These are phyloP conservation scores for Apiotrichum sp. DNA, from an alignment of 1,284 basidiomycete species.

Conservation along the genomic window DNA sequence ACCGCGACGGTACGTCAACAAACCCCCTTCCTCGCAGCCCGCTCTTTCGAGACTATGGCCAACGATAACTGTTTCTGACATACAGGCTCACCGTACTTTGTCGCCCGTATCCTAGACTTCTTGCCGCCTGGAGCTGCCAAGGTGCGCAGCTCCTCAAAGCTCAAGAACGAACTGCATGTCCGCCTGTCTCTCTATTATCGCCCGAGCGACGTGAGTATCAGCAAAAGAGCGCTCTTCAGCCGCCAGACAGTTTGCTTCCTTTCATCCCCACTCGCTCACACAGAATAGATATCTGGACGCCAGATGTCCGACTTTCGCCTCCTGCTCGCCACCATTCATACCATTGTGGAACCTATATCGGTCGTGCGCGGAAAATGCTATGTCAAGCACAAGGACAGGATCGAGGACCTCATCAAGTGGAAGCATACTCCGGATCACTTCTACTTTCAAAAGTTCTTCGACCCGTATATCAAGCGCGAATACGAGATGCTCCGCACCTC, in stretches of 20 bases:
- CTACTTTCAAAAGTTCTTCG: constrained; percentile 88
- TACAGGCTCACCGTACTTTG: constrained; percentile 67
- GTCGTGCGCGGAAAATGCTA: constrained; percentile 86
- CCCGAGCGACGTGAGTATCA: constrained; percentile 50
- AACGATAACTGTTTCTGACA: background rate
- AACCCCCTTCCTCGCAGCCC: too few relatives aligned
- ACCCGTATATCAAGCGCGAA: constrained; percentile 96
- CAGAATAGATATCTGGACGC: constrained; percentile 38
- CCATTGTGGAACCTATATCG: constrained; percentile 85
- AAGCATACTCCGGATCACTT: constrained; percentile 91
- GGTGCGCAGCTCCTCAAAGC: constrained; percentile 28
- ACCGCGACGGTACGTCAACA: constrained; percentile 64
- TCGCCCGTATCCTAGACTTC: constrained; percentile 94
- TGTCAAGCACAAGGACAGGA: constrained; percentile 89
- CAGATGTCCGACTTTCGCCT: constrained; percentile 73
- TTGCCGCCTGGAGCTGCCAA: constrained; percentile 56
- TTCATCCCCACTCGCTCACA: background rate
- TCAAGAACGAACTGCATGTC: constrained; percentile 51
- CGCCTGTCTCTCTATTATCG: constrained; percentile 90
- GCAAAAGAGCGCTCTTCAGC: background rate
- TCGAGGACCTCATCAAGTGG: constrained; percentile 88
- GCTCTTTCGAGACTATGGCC: too few relatives aligned
- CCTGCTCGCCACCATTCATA: constrained; percentile 88
- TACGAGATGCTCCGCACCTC: constrained; percentile 89
- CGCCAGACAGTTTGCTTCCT: background rate